These are phyloP conservation scores for Clonostachys rhizophaga DNA, from an alignment of 2,329 filamentous ascomycete genomes.

Conservation along the genomic window DNA sequence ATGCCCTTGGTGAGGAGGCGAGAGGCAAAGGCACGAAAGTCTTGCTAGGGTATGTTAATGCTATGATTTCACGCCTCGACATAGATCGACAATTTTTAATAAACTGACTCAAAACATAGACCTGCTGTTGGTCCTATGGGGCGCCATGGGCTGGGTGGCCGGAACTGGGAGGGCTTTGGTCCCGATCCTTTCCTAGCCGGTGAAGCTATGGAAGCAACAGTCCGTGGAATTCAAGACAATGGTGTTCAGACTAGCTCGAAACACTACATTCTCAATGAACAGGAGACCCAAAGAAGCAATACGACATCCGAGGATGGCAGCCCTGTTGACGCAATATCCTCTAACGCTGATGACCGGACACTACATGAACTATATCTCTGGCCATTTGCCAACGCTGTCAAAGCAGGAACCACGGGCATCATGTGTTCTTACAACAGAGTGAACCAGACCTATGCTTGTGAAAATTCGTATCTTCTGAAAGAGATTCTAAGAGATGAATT, in stretches of 20 bases:
- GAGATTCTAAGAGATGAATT: slow-evolving; percentile 42
- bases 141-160: slow-evolving; percentile 52
- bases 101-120: slow-evolving; percentile 12
- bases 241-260: slow-evolving; percentile 48
- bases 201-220: slow-evolving; percentile 56
- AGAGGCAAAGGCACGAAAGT: slow-evolving; percentile 69
- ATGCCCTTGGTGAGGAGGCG: slow-evolving; percentile 62
- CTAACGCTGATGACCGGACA: slow-evolving; percentile 54
- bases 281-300: slow-evolving; percentile 42
- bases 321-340: slow-evolving; percentile 17
- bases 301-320: slow-evolving; percentile 14
- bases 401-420: slow-evolving; percentile 22
- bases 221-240: slow-evolving; percentile 50
- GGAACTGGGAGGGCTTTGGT: slow-evolving; percentile 83
- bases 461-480: slow-evolving; percentile 42
- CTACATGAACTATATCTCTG: slow-evolving; percentile 38
- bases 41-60: slow-evolving; percentile 41
- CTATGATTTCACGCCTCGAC: slow-evolving; percentile 33
- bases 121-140: slow-evolving; percentile 68
- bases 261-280: slow-evolving; percentile 66
- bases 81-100: neutral
- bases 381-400: slow-evolving; percentile 24
- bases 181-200: slow-evolving; percentile 71
- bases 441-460: slow-evolving; percentile 43
- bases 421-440: slow-evolving; percentile 40